Conservation (phyloP, 2,329 filamentous ascomycete species). For the Teratosphaeria nubilosa region DNA sequence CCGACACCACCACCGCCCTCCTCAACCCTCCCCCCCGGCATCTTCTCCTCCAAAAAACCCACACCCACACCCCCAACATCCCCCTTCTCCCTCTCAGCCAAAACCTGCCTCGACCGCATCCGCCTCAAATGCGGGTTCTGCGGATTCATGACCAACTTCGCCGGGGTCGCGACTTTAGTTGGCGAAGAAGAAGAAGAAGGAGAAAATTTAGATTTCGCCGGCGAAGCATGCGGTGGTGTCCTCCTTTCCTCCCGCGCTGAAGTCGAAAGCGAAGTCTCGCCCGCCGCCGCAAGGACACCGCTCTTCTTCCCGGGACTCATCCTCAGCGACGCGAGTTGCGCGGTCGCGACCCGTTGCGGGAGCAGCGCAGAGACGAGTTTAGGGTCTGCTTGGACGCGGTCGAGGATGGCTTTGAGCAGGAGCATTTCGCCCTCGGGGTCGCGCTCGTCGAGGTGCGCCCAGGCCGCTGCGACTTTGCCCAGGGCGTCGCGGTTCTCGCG, state of each 20-base stretch:
- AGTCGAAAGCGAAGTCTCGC: conserved; percentile 9
- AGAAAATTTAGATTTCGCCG: conserved; percentile 12
- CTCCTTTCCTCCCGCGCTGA: too few species aligned
- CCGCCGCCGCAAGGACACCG: conserved; percentile 4
- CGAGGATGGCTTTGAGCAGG: conserved; percentile 65
- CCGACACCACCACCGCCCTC: conserved; percentile 92
- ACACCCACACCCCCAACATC: conserved; percentile 41
- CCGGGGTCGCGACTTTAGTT: conserved; percentile 22
- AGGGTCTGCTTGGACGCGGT: conserved; percentile 59
- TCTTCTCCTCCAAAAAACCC: conserved; percentile 38
- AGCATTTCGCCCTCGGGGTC: conserved; percentile 88
- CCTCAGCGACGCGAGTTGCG: conserved; percentile 26
- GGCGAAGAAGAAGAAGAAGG: conserved; percentile 10
- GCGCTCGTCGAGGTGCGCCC: conserved; percentile 70
- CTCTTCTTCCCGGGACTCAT: conserved; percentile 18
- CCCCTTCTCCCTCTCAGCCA: conserved; percentile 24
- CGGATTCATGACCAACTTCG: conserved; percentile 66
- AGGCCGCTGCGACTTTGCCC: conserved; percentile 73
- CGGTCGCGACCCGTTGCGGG: conserved; percentile 24
- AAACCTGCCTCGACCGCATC: conserved; percentile 44
- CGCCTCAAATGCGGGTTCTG: conserved; percentile 79
- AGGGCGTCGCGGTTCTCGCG: conserved; percentile 69
- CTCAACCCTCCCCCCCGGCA: conserved; percentile 49
- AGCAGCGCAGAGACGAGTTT: conserved; percentile 47
- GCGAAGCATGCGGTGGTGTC: conserved; percentile 19